Evolutionary conservation across 2,329 filamentous ascomycete genomes (phyloP), one percentile per base, ranked within the genome.

Genomic region (Furcasterigmium sp.): DNA sequence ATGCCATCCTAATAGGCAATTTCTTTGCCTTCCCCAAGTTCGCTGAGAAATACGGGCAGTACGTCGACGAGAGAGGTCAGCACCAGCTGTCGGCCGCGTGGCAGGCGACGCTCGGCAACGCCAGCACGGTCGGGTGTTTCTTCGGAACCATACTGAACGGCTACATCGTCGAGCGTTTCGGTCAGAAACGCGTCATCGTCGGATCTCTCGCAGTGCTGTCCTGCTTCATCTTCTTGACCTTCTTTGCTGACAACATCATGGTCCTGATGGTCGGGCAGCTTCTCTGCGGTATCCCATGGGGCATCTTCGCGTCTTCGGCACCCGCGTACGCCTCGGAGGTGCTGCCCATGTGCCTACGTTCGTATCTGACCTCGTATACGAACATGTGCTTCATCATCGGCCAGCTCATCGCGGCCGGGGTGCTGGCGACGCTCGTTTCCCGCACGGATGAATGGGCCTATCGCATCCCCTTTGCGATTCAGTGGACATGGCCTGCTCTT

Each of bases 31-130:
- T 58, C 35, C 59, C 58, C 5, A 43, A 53, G 19, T 64, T 63
- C 42, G 47, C 51, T 14, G 46, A 53, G 26, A 58, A 52, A 19
- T 63, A 57, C 34, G 59, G 58, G 8, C 49, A 53, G 38, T 50
- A 49, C 14, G 46, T 52, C 18, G 51, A 54, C 17, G 47, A 43
- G 8, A 37, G 52, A 19, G 56, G 56, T 15, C 50, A 50, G 8
- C 55, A 55, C 37, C 56, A 72, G 46, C 57, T 77, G 18, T 59
- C 65, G 2, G 63, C 67, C 0, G 50, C 61, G 3, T 76, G 73
- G 70, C 70, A 74, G 52, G 62, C 68, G 4, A 67, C 62, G 1
- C 56, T 76, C 1, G 58, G 59, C 30, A 68, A 68, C 34, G 70
- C 61, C 5, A 60, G 63, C 3, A 56, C 62, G 7, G 60, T 69